Base-by-base conservation (phyloP, 495 filamentous ascomycete genomes). In the Daldinia caldariorum region DNA sequence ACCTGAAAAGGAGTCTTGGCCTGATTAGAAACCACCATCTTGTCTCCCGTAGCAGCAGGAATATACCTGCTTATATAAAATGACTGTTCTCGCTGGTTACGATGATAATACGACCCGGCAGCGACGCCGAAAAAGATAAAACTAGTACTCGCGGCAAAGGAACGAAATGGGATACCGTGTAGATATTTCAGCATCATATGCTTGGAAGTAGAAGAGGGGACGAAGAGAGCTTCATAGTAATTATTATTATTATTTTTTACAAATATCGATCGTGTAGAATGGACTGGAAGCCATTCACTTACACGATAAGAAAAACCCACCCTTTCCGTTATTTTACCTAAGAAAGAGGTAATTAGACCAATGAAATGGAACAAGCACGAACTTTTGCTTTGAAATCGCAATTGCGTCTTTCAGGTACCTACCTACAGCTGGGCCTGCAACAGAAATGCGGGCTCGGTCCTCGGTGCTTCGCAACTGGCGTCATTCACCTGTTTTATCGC, bases 1-100 rank as follows among this genome's bases (percentile, higher is more conserved):
- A 83, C 80, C 80, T 83, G 79, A 51, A 83, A 83, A 67, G 81
- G 80, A 71, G 79, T 81, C 65, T 76, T 79, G 66, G 78, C 74
- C 69, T 70, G 58, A 53, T 71, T 77, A 58, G 71, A 69, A 51
- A 73, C 41, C 55, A 68, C 70, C 62, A 69, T 72, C 60, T 61
- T 71, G 56, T 65, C 31, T 43, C 34, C 35, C 37, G 68, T 54
- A 43, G 53, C 47, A 10, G 61, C 20, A 51, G 34, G 14, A 26
- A 3, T 3, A 32, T 59, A 64, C 55, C 31, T 57, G 4, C 45
- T 70, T 53, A 58, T 45, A 58, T 45, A 50, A 43, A 60, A 16
- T 29, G 41, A 34, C 9, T 38, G 41, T 4, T 71, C 67, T 72
- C 51, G 69, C 34, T 58, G 70, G 55, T 75, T 60, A 64, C 67